These are phyloP conservation scores for Phanerochaete sordida DNA, from an alignment of 768 basidiomycete species.

Conservation along the genomic window DNA sequence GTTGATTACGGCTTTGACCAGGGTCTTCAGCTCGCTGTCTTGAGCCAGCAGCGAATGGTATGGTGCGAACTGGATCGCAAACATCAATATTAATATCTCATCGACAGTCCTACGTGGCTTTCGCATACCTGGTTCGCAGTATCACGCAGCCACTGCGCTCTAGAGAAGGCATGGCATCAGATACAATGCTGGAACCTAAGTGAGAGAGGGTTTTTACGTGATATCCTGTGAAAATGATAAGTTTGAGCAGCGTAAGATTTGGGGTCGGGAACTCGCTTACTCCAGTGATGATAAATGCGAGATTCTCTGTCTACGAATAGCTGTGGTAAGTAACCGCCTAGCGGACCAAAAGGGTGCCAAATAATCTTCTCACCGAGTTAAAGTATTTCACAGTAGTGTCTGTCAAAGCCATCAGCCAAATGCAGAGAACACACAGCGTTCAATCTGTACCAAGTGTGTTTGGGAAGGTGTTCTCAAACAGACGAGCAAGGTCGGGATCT, in stretches of 20 bases:
- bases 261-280: slow-evolving; percentile 32
- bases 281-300: slow-evolving; percentile 81
- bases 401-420: slow-evolving; percentile 19
- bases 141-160: slow-evolving; percentile 82
- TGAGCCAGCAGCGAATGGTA: slow-evolving; percentile 56
- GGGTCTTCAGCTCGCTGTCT: slow-evolving; percentile 55
- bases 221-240: slow-evolving; percentile 51
- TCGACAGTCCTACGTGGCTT: too few relatives aligned
- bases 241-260: neutral
- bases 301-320: slow-evolving; percentile 48
- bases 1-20: slow-evolving; percentile 81
- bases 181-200: neutral
- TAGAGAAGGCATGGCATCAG: slow-evolving; percentile 24
- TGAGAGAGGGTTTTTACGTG: slow-evolving; percentile 61
- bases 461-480: slow-evolving; percentile 83
- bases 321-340: neutral
- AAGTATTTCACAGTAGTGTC: slow-evolving; percentile 82
- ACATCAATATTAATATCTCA: too few relatives aligned
- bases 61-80: slow-evolving; percentile 78
- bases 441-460: slow-evolving; percentile 62
- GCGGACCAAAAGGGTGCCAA: neutral
- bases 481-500: slow-evolving; percentile 71
- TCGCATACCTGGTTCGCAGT: slow-evolving; percentile 68
- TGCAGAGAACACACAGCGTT: too few relatives aligned
- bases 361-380: slow-evolving; percentile 40